Evolutionary conservation across 2,329 filamentous ascomycete genomes (phyloP).

Genomic region (Cordyceps tenuipes): DNA sequence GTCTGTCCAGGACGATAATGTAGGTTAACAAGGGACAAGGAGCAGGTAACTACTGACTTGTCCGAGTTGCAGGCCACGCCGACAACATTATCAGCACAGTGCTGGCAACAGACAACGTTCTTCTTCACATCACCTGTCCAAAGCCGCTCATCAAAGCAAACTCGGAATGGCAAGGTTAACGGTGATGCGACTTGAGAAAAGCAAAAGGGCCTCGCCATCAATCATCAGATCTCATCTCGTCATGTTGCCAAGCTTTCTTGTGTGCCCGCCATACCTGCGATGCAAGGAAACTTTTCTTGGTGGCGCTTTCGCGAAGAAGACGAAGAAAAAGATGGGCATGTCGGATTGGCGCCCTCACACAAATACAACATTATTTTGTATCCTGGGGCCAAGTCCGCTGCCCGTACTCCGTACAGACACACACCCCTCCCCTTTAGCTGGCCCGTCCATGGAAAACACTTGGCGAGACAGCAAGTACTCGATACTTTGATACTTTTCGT

Average conservation of each 20-base stretch:
- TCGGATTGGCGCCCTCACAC: slow-evolving; percentile 9
- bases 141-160: no score
- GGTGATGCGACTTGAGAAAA: neutral
- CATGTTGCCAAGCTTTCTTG: neutral
- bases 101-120: neutral
- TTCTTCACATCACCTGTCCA: neutral
- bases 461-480: slow-evolving; percentile 9
- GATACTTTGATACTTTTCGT: neutral
- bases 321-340: neutral
- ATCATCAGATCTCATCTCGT: neutral
- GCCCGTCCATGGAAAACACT: neutral
- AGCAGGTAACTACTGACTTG: neutral
- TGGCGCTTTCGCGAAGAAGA: neutral
- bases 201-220: neutral
- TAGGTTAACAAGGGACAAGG: no score
- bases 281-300: neutral
- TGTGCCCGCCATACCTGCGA: neutral
- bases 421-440: neutral
- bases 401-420: neutral
- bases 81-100: neutral
- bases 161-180: neutral
- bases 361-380: neutral
- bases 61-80: neutral
- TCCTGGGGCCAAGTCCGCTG: neutral
- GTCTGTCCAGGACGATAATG: neutral